Base-by-base conservation (phyloP, 306 rosid species). In the Citrullus mucosospermus region DNA sequence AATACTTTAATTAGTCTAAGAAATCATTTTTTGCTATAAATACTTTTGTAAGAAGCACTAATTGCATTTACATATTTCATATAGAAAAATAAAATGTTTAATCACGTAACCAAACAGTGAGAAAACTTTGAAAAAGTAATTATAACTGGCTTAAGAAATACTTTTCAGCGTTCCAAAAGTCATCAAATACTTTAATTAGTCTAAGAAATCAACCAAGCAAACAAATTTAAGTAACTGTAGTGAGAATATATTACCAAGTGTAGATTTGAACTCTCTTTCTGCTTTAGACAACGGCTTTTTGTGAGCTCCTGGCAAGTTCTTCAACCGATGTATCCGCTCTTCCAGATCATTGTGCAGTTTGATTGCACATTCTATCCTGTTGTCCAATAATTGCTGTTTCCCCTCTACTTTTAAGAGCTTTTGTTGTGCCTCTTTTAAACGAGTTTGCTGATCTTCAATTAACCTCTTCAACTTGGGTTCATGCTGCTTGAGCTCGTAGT, bases 281-380 rank as follows among this genome's bases (percentile, higher is more conserved):
- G 99, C 96, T 84, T 84, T 90, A 66, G 98, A 92, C 81, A 92
- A 84, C 39, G 99, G 99, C 85, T 84, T 92, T 78, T 83, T 91
- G 84, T 89, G 88, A 82, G 86, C 90, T 68, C 88, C 92, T 38
- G 91, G 98, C 77, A 96, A 88, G 77, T 84, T 86, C 80, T 87
- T 85, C 85, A 92, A 88, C 36, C 30, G 81, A 70, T 87, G 92
- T 80, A 91, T 83, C 53, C 93, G 96, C 87, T 90, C 94, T 81
- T 96, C 93, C 89, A 90, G 82, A 80, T 80, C 79, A 84, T 80
- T 77, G 76, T 92, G 93, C 88, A 25, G 80, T 82, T 88, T 85
- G 73, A 83, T 77, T 61, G 93, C 98, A 48, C 58, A 65, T 55
- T 81, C 88, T 70, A 90, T 73, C 83, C 93, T 89, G 72, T 82